phyloP scores from a whole-genome alignment of 305 asterid genomes.

The Fraxinus latifolia region DNA sequence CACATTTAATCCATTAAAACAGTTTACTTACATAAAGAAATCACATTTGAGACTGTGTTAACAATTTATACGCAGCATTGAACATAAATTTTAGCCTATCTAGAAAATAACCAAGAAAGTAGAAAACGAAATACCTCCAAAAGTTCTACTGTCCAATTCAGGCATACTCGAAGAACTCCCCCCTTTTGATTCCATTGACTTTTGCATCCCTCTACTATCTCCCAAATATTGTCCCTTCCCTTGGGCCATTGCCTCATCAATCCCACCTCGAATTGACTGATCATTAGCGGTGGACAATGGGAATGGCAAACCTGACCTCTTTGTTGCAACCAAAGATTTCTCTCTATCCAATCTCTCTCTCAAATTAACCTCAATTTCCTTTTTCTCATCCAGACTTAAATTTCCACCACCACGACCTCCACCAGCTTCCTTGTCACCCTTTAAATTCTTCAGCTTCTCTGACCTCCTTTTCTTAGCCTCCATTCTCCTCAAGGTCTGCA shows the following conservation, averaged over 20 bases:
- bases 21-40: no score
- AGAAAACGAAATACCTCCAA: slow-evolving; percentile 48
- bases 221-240: slow-evolving; percentile 42
- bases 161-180: slow-evolving; percentile 56
- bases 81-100: neutral
- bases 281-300: slow-evolving; percentile 28
- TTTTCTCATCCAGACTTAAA: slow-evolving; percentile 48
- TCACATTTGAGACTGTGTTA: neutral
- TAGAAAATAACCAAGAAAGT: neutral
- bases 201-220: slow-evolving; percentile 28
- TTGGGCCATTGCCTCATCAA: slow-evolving; percentile 39
- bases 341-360: slow-evolving; percentile 51
- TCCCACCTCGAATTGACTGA: slow-evolving; percentile 43
- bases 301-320: slow-evolving; percentile 32
- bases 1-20: neutral
- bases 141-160: slow-evolving; percentile 59
- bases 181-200: slow-evolving; percentile 62
- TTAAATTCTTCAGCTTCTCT: slow-evolving; percentile 67
- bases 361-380: slow-evolving; percentile 50
- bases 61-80: neutral
- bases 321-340: slow-evolving; percentile 28
- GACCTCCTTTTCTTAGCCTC: slow-evolving; percentile 93
- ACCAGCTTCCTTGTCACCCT: slow-evolving; percentile 38
- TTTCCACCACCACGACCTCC: slow-evolving; percentile 27
- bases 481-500: slow-evolving; percentile 86